Base-by-base conservation (phyloP, 1,284 basidiomycete species). In the Somion occarium region DNA sequence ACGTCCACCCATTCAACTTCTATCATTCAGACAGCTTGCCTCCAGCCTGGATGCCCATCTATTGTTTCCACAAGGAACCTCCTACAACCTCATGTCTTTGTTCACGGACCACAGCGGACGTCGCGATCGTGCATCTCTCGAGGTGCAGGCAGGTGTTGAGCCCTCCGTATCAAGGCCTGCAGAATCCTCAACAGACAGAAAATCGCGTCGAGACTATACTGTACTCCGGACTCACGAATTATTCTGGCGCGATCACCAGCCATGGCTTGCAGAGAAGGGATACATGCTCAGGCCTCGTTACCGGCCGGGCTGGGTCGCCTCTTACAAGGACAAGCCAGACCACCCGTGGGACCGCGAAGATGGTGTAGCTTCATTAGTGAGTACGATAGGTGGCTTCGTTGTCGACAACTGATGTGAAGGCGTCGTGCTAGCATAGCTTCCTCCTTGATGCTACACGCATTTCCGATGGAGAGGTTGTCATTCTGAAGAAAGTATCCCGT, bases 401-500 rank as follows among this genome's bases (percentile, higher is more conserved):
- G 27, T 20, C 37, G 22, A 19, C 13, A 13, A n/a, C 30, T 15
- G 30, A 34, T 7, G 30, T 34, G 7, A 15, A 34, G 7, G 7
- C 15, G 7, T 34, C 15, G 30, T 34, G 30, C 30, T 34, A 34
- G 30, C 30, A 34, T 15, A 7, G 30, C 15, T 7, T 15, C 15
- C 7, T 49, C 13, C 37, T 56, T 38, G 55, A 56, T 39, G 55
- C 55, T 12, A 54, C 48, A 3, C 53, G 55, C 2, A 44, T 54
- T 1, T 43, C 47, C 0, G 55, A 56, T 44, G 55, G 53, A 0
- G 22, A 23, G 13, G n/a, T 52, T 7, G 53, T 56, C 9, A 46
- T 45, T 9, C 46, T 69, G 26, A 67, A 66, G 52, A 39, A 46
- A 11, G n/a, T 64, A 5, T 43, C 42, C 5, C 49, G 18, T 5